Conservation (phyloP, 306 rosid species). For the Rosa lucieae region DNA sequence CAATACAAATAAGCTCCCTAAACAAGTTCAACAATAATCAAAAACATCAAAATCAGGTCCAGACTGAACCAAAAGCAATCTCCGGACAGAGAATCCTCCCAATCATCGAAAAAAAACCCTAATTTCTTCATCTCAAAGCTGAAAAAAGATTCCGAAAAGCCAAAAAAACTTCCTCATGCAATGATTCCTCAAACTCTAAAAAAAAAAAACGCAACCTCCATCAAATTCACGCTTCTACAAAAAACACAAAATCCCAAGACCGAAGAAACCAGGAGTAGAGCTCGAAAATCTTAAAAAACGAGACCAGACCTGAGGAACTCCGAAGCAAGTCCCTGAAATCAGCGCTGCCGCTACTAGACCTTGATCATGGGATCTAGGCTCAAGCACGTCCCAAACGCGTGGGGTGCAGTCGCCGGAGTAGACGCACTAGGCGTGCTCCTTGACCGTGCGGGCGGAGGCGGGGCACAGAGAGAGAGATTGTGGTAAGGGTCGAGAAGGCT, state of each 20-base stretch:
- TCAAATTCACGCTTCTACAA: background rate
- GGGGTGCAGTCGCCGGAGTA: no score
- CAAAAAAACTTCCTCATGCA: conserved; percentile 2
- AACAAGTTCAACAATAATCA: background rate
- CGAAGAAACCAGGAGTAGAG: background rate
- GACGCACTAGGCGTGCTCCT: no score
- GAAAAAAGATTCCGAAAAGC: background rate
- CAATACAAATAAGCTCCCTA: background rate
- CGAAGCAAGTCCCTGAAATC: conserved; percentile 22
- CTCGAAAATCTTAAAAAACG: background rate
- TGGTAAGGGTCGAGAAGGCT: no score
- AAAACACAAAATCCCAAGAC: background rate
- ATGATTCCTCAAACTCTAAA: background rate
- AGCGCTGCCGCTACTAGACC: conserved; percentile 22
- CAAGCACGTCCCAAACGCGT: no score
- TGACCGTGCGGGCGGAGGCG: no score
- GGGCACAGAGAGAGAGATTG: no score
- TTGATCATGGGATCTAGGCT: background rate
- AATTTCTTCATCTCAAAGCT: background rate
- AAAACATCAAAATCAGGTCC: background rate
- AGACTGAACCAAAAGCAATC: background rate
- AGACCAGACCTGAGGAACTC: conserved; percentile 25
- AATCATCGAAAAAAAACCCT: conserved; percentile 5
- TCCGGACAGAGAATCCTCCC: background rate
- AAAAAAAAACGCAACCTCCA: no score